Evolutionary conservation across 2,329 filamentous ascomycete species (phyloP).

Genomic region (Pseudogymnoascus sp.): DNA sequence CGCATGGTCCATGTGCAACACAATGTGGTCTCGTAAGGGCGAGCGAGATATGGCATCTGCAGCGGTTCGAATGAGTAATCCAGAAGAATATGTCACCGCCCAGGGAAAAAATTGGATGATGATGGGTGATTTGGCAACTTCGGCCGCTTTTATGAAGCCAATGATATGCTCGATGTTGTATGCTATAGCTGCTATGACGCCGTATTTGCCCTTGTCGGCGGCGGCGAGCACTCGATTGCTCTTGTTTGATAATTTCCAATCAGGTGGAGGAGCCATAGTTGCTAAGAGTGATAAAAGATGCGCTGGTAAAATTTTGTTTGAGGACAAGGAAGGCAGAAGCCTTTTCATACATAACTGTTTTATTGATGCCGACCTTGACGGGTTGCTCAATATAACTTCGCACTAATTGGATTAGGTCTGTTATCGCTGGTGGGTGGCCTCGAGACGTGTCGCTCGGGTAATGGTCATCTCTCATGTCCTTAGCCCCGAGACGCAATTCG

Average conservation of each 20-base stretch:
- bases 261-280: conserved; percentile 2
- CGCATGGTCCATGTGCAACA: conserved; percentile 56
- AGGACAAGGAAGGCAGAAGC: not conserved
- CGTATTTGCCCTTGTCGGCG: conserved; percentile 45
- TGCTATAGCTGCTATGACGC: conserved; percentile 41
- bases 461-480: not conserved
- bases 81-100: conserved; percentile 52
- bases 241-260: conserved; percentile 13
- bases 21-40: conserved; percentile 9
- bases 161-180: conserved; percentile 64
- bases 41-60: conserved; percentile 22
- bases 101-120: conserved; percentile 65
- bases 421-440: not conserved
- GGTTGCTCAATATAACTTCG: not conserved
- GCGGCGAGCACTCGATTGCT: conserved; percentile 41
- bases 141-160: conserved; percentile 57
- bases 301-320: not conserved
- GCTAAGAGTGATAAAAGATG: not conserved
- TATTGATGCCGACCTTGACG: not conserved
- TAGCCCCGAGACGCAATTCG: not conserved
- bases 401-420: not conserved
- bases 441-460: not conserved
- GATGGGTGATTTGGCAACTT: conserved; percentile 52
- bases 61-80: conserved; percentile 41
- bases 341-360: not conserved